Evolutionary conservation across 2,329 filamentous ascomycete genomes (phyloP).

Genomic region (Trichoderma sp.): DNA sequence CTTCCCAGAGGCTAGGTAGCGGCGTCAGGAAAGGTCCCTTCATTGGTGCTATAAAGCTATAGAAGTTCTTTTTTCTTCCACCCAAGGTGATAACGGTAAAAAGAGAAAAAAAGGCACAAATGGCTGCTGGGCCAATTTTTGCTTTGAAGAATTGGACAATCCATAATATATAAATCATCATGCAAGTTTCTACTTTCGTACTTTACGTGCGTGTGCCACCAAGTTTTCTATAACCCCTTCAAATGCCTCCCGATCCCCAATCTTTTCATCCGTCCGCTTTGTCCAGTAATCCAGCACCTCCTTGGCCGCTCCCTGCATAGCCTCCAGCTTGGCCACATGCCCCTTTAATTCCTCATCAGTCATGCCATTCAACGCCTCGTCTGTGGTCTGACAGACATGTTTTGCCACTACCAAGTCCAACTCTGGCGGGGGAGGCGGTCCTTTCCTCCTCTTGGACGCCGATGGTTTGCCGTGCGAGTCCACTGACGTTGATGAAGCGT

Average conservation of each 20-base stretch:
- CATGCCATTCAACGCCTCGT: constrained; percentile 79
- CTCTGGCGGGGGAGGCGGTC: constrained; percentile 70
- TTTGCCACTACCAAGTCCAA: constrained; percentile 79
- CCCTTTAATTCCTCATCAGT: constrained; percentile 74
- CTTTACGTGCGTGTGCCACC: constrained; percentile 86
- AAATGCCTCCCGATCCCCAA: constrained; percentile 90
- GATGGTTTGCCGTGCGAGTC: constrained; percentile 61
- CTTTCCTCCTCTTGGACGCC: constrained; percentile 52
- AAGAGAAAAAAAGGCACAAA: constrained; percentile 27
- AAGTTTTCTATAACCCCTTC: constrained; percentile 97
- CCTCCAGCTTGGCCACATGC: constrained; percentile 72
- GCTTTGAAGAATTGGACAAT: constrained; percentile 30
- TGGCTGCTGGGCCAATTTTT: constrained; percentile 34
- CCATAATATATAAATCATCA: constrained; percentile 15
- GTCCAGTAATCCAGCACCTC: constrained; percentile 87
- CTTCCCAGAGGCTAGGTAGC: constrained; percentile 8
- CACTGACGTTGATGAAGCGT: constrained; percentile 61
- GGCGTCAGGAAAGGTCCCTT: constrained; percentile 4
- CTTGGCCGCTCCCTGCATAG: constrained; percentile 71
- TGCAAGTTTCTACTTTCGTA: constrained; percentile 65
- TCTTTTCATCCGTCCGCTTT: constrained; percentile 79
- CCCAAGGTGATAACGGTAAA: constrained; percentile 41
- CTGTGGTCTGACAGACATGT: constrained; percentile 80
- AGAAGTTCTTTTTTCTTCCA: neutral
- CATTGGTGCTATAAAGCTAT: constrained; percentile 3